Evolutionary conservation across 108 stramenopile species (phyloP).

Genomic region (Nitzschia putrida): DNA sequence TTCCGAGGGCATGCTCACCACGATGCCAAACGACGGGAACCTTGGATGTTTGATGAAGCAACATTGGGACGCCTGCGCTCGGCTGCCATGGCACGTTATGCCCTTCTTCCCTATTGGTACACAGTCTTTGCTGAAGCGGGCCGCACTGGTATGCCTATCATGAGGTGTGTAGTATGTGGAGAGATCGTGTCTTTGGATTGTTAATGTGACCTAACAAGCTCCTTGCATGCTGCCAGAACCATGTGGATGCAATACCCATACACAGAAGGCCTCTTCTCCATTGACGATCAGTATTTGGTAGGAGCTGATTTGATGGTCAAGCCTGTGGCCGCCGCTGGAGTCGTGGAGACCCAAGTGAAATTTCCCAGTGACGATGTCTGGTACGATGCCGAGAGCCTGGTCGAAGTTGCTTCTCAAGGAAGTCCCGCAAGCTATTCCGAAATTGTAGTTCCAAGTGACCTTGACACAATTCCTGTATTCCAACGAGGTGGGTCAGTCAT

Average conservation of each 20-base stretch:
- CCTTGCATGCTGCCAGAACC: too few relatives aligned
- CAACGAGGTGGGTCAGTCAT: constrained; percentile 91
- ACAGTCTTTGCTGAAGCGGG: constrained; percentile 87
- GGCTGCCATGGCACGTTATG: constrained; percentile 92
- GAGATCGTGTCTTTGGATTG: not conserved
- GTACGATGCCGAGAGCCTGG: constrained; percentile 88
- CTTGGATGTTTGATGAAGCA: constrained; percentile 98
- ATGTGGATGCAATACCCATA: constrained; percentile 94
- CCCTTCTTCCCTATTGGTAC: constrained; percentile 97
- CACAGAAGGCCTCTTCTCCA: constrained; percentile 53
- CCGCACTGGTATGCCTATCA: constrained; percentile 93
- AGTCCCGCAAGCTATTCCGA: constrained; percentile 32
- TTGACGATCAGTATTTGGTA: constrained; percentile 91
- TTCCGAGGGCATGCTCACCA: constrained; percentile 99
- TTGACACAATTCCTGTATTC: constrained; percentile 91
- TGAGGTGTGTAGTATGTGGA: constrained; percentile 65
- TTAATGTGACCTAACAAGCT: not conserved
- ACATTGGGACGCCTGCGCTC: constrained; percentile 75
- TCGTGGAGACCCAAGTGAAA: constrained; percentile 62
- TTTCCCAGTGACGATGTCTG: constrained; percentile 81
- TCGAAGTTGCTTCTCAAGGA: constrained; percentile 45
- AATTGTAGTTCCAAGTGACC: constrained; percentile 65
- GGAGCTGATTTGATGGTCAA: constrained; percentile 97
- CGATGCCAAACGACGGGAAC: constrained; percentile 95
- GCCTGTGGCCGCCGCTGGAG: constrained; percentile 89